A percentile compares a stretch with the other conserved stretches of the same genome.
Conservation (phyloP, 768 basidiomycete genomes). For the Mycena capillaripes region DNA sequence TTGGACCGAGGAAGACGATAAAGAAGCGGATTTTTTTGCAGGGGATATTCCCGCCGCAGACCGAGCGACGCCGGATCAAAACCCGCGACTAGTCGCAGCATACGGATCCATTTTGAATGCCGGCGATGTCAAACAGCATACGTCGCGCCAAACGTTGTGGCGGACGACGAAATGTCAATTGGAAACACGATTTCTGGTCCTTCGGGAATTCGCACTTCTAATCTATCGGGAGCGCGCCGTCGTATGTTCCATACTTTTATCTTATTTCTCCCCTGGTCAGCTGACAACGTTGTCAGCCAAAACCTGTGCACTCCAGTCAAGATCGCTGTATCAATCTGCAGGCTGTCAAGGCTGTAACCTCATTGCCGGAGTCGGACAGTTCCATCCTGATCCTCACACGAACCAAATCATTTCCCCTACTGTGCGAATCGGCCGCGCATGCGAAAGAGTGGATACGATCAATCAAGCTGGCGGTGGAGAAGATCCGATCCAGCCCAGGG, state of each 20-base stretch:
- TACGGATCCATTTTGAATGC: neutral
- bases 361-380: neutral
- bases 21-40: conserved; percentile 14
- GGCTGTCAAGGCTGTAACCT: neutral
- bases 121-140: neutral
- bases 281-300: neutral
- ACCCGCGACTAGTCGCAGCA: neutral
- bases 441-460: neutral
- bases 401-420: neutral
- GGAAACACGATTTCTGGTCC: neutral
- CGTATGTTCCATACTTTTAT: neutral
- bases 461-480: neutral
- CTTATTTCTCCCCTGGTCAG: too few relatives aligned
- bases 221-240: neutral
- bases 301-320: neutral
- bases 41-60: conserved; percentile 4
- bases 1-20: conserved; percentile 6
- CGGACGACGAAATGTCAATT: neutral
- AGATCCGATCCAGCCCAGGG: neutral
- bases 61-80: neutral
- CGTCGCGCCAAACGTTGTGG: neutral
- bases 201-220: conserved; percentile 2
- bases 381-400: neutral
- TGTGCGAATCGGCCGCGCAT: neutral
- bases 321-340: conserved; percentile 16